Evolutionary conservation across 2,329 filamentous ascomycete species (phyloP), one percentile per base, ranked within the genome.

Genomic region (Colletotrichum echinochloae): DNA sequence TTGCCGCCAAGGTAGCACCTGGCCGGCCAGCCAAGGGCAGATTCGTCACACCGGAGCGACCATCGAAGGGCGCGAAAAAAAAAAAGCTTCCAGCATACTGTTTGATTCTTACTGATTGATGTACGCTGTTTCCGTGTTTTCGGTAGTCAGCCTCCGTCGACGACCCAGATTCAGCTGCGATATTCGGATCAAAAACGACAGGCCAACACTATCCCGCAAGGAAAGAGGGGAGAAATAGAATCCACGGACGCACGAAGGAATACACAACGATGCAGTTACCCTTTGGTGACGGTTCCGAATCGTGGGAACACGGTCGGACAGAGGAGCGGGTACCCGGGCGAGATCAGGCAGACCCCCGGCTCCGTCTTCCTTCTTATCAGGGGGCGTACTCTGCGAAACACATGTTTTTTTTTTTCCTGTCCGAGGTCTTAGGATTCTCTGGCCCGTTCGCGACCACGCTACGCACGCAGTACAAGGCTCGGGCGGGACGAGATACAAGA

Each of bases 181-280:
- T 4, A 20, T 12, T 14, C 12, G 8, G 8, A 16, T 6, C 8
- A 26, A 6, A 1, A 5, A 37, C n/a, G 8, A 26, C 26, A 23
- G 14, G 16, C n/a, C 9, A 20, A 48, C 28, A 20, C 9, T 44
- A 7, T 6, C 12, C 26, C 16, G n/a, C 20, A 44, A n/a, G 20
- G 41, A 12, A 44, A n/a, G 11, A 18, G 20, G 41, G 41, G 41
- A 11, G 30, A n/a, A 16, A 5, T 2, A 28, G 14, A 20, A n/a
- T 14, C 8, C 2, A 5, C 16, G 8, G 8, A 30, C 1, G 11
- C 6, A 1, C 14, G 5, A 2, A 3, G 30, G 20, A 37, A 37
- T 35, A 39, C 33, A 44, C 23, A 56, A 51, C 35, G 26, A 70
- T 70, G 62, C 62, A 70, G 55, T 60, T 49, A 41, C 56, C 62